Evolutionary conservation across 139 green algal species (phyloP), one percentile per base, ranked within the genome.

Genomic region (Chlorella vulgaris): DNA sequence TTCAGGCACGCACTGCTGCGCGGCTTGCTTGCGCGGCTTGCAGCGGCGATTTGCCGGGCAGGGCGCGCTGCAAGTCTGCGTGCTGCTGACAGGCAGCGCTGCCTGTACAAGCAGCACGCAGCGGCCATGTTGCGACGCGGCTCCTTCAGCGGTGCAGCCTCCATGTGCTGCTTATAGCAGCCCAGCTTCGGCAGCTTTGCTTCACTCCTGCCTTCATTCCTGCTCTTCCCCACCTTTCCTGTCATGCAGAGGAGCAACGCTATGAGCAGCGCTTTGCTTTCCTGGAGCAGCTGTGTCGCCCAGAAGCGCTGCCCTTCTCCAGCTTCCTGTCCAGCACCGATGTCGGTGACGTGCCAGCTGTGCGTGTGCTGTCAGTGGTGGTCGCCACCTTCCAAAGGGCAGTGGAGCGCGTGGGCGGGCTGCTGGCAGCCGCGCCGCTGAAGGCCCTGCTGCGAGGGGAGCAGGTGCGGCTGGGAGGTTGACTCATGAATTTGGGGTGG

Each of bases 231-330:
- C 21, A 21, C 31, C 26, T 13, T 38, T 0, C 68, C 40, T 38
- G 22, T 35, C 42, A 8, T 51, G 51, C 71, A 78, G 67, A 86
- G 62, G 65, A 55, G 60, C 78, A 95, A 69, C 86, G 87, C 33
- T 96, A 89, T 77, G 86, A 91, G 66, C 92, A 96, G 89, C 91
- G 92, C 63, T 96, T 94, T 78, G 77, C 36, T 19, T 42, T 71
- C 33, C 84, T 96, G 31, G 77, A 85, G n/a, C 38, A 55, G 21
- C 76, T 90, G 74, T 15, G 39, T 40, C 83, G 84, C 18, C 91
- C 91, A 0, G 73, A 85, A 62, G 84, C 86, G 1, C 75, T 93
- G 33, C 33, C 29, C 0, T 87, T 88, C 50, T 38, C 69, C 2
- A 85, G 95, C 31, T 94, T 69, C 67, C 28, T 65, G 33, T 29